Percentiles rank a stretch among this genome's conserved stretches.
phyloP scores from a whole-genome alignment of 306 rosid species.

The Arachis hypogaea region DNA sequence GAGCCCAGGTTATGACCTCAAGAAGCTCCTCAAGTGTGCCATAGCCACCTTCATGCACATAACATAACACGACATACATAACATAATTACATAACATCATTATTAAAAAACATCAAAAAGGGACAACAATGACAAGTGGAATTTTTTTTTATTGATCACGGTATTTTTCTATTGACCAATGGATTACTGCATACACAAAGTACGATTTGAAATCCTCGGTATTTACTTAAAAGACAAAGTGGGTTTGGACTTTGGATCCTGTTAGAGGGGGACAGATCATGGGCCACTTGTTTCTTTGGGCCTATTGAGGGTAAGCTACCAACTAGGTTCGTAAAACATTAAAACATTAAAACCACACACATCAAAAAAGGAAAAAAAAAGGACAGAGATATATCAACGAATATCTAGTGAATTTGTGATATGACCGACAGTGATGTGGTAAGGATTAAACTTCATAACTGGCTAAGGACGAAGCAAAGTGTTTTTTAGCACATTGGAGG shows the following conservation, averaged over 20 bases:
- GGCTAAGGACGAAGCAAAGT: background rate
- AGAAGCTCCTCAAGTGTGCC: slow-evolving; percentile 99
- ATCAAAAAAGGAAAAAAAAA: too few species aligned
- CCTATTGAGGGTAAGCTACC: background rate
- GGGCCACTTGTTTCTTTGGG: background rate
- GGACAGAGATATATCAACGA: background rate
- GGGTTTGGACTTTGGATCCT: slow-evolving; percentile 3
- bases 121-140: too few species aligned
- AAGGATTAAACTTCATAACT: background rate
- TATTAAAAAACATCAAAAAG: too few species aligned
- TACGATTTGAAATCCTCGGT: too few species aligned
- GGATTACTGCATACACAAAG: too few species aligned
- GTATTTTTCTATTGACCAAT: too few species aligned
- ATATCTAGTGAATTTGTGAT: too few species aligned
- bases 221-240: background rate
- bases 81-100: background rate
- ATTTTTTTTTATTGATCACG: too few species aligned
- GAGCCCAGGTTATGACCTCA: slow-evolving; percentile 98
- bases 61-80: background rate
- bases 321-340: too few species aligned
- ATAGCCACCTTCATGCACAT: slow-evolving; percentile 72
- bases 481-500: too few species aligned
- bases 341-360: too few species aligned
- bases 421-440: background rate
- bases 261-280: background rate